Evolutionary conservation across 1,284 basidiomycete genomes (phyloP).

Genomic region (Psilocybe mexicana): DNA sequence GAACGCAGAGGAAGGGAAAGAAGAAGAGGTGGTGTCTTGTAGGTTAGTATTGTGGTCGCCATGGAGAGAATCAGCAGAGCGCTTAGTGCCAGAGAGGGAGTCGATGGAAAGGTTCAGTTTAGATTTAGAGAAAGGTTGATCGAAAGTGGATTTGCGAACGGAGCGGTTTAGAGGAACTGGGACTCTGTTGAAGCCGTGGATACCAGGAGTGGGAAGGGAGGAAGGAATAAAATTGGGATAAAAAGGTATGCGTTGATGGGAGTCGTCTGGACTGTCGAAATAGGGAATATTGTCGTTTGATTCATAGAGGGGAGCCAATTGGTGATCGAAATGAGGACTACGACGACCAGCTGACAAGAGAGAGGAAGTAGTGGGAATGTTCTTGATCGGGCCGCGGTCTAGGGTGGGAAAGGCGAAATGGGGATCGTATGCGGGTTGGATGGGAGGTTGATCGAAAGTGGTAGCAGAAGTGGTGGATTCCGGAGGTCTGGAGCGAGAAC

Average conservation of each 20-base stretch:
- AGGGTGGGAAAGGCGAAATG: slow-evolving; percentile 44
- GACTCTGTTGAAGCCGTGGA: slow-evolving; percentile 54
- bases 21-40: slow-evolving; percentile 24
- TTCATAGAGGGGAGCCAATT: slow-evolving; percentile 61
- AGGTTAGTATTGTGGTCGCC: slow-evolving; percentile 49
- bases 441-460: slow-evolving; percentile 47
- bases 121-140: slow-evolving; percentile 78
- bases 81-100: slow-evolving; percentile 65
- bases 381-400: slow-evolving; percentile 30
- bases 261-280: slow-evolving; percentile 31
- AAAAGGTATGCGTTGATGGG: slow-evolving; percentile 29
- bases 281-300: slow-evolving; percentile 31
- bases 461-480: slow-evolving; percentile 38
- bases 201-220: slow-evolving; percentile 63
- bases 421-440: slow-evolving; percentile 37
- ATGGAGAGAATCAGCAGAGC: slow-evolving; percentile 74
- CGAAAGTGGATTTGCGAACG: slow-evolving; percentile 85
- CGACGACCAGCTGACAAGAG: slow-evolving; percentile 49
- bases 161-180: slow-evolving; percentile 35
- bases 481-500: slow-evolving; percentile 71
- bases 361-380: slow-evolving; percentile 35
- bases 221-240: slow-evolving; percentile 56
- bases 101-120: slow-evolving; percentile 71
- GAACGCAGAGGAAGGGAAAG: slow-evolving; percentile 76
- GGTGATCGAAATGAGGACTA: slow-evolving; percentile 42